Conservation (phyloP, 805 yeast species). For the Metschnikowia vanudenii region DNA sequence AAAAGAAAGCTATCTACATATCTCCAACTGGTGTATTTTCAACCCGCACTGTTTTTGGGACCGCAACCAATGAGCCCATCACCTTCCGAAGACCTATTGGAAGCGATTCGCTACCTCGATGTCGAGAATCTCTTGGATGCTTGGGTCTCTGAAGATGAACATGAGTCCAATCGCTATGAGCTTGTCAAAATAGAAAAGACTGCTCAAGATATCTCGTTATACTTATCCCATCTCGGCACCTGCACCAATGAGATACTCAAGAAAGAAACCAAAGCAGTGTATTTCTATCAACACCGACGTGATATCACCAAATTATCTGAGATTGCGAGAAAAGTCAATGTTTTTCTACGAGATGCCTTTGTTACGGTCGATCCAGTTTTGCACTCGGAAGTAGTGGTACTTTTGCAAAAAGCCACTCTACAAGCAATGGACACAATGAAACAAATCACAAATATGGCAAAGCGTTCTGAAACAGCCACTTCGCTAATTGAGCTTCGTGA, state of each 20-base stretch:
- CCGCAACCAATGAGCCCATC: slow-evolving; percentile 1
- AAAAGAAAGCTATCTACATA: too few relatives aligned
- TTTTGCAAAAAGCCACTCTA: slow-evolving; percentile 5
- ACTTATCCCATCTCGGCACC: slow-evolving; percentile 21
- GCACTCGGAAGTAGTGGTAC: neutral
- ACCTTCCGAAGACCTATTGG: neutral
- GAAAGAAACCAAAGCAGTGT: neutral
- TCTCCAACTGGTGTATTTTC: neutral
- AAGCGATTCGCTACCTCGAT: neutral
- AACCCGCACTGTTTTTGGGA: neutral
- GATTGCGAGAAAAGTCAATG: neutral
- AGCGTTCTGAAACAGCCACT: slow-evolving; percentile 9
- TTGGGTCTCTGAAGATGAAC: neutral
- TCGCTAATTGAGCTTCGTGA: slow-evolving; percentile 11
- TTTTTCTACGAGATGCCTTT: slow-evolving; percentile 2
- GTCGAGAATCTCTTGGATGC: neutral
- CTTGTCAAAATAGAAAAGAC: slow-evolving; percentile 19
- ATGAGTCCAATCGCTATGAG: neutral
- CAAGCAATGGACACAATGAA: slow-evolving; percentile 10
- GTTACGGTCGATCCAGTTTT: neutral
- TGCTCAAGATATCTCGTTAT: slow-evolving; percentile 28
- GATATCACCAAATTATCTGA: neutral
- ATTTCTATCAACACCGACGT: neutral
- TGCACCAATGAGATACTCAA: neutral
- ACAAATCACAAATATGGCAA: slow-evolving; percentile 2